Evolutionary conservation across 768 basidiomycete species (phyloP).

Genomic region (Lactarius quietus): DNA sequence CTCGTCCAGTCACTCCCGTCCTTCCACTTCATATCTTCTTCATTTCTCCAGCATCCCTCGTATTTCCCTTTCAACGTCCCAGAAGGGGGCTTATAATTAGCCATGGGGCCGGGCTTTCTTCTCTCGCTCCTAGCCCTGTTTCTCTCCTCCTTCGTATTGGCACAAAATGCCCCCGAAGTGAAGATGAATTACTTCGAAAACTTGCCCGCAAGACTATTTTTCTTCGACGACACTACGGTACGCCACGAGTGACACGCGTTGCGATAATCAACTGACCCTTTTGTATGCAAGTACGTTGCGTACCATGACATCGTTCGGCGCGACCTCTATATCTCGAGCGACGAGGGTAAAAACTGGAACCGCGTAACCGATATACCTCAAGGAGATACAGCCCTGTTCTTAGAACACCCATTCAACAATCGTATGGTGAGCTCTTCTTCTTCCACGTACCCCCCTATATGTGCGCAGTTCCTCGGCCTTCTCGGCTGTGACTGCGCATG

Average conservation of each 20-base stretch:
- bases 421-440: slow-evolving; percentile 28
- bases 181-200: slow-evolving; percentile 57
- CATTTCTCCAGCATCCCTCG: neutral
- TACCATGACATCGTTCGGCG: slow-evolving; percentile 74
- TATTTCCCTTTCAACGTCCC: neutral
- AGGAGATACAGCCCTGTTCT: slow-evolving; percentile 64
- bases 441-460: slow-evolving; percentile 1
- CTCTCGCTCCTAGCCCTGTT: slow-evolving; percentile 8
- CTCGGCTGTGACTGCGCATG: neutral
- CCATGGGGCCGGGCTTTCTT: slow-evolving; percentile 7
- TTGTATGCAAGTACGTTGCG: slow-evolving; percentile 51
- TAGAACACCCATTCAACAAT: slow-evolving; percentile 86
- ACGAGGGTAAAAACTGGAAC: slow-evolving; percentile 81
- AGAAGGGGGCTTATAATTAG: slow-evolving; percentile 6
- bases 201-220: slow-evolving; percentile 73
- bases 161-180: slow-evolving; percentile 23
- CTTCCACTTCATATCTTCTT: neutral
- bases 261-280: neutral
- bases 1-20: neutral
- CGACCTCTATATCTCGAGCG: slow-evolving; percentile 69
- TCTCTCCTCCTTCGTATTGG: slow-evolving; percentile 7
- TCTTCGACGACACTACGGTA: slow-evolving; percentile 91
- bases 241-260: slow-evolving; percentile 30
- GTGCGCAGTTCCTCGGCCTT: neutral
- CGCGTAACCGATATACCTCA: slow-evolving; percentile 47